These are phyloP conservation scores for Carex cristatella DNA, from an alignment of 176 grass and related monocot species.

Conservation along the genomic window DNA sequence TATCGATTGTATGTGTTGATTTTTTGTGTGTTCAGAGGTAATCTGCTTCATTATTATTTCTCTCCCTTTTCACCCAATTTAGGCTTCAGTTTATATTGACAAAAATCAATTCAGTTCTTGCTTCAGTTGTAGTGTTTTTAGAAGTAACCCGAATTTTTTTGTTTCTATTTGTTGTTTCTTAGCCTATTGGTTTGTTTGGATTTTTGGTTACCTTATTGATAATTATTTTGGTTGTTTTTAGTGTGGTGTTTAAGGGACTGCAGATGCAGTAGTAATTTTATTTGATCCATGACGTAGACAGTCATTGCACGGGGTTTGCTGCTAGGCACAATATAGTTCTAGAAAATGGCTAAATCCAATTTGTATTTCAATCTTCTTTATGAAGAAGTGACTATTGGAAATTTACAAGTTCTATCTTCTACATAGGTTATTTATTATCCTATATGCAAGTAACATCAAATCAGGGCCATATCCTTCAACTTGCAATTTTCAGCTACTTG, in stretches of 20 bases:
- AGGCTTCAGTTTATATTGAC: too few relatives aligned
- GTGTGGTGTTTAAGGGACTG: background rate
- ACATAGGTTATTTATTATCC: background rate
- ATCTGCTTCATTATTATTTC: too few relatives aligned
- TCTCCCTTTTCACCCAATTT: too few relatives aligned
- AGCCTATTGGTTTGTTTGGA: background rate
- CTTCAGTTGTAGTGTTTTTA: too few relatives aligned
- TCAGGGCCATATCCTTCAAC: background rate
- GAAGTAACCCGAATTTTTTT: background rate
- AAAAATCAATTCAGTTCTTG: too few relatives aligned
- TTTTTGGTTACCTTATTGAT: background rate
- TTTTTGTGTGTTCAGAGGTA: too few relatives aligned
- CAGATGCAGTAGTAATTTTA: background rate
- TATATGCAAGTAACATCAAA: background rate
- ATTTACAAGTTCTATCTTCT: background rate
- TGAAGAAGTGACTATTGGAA: background rate
- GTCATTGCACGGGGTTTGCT: background rate
- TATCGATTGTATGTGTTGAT: too few relatives aligned
- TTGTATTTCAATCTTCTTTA: background rate
- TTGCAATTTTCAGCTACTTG: background rate
- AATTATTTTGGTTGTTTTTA: background rate
- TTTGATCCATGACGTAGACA: background rate
- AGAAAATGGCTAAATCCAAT: background rate
- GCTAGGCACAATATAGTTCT: background rate
- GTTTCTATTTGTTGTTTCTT: too few relatives aligned